Base-by-base conservation (phyloP, 345 rosid species). In the Toxicodendron radicans region DNA sequence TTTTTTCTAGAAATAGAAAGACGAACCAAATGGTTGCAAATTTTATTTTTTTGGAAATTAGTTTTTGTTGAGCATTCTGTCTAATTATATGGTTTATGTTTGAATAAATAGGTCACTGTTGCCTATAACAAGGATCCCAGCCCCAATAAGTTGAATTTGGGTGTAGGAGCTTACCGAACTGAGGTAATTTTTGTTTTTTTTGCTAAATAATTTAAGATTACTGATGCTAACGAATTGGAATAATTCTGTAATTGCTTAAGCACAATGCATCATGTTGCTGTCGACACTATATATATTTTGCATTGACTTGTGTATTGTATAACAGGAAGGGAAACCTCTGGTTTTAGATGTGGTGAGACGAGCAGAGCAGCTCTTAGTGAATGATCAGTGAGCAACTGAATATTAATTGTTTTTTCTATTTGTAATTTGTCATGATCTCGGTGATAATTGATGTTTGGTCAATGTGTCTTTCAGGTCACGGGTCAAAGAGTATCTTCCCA, bases 81-180 rank as follows among this genome's bases (percentile, higher is more conserved):
- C 38, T 30, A 46, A 24, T 58, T n/a, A 35, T 58, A 9, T 72
- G 58, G 38, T 70, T 51, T 38, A 58, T 73, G 45, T 72, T 27
- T 66, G 73, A 38, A 41, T 41, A 45, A 68, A 73, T 75, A 94
- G 99, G 96, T 95, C 13, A 95, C 99, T 43, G 96, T 90, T 70
- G 98, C 99, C 30, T 95, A 83, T 67, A 95, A 95, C 88, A 91
- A 93, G 75, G 99, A 93, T 78, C 84, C 87, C 11, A 95, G 93
- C 66, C 98, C 97, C n/a, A 73, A 56, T 24, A 95, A 95, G 88
- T 75, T 95, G 68, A 95, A 93, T 83, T 79, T 95, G 79, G 98
- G 99, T 41, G 99, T 93, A 20, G 99, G 99, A 45, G 99, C 99
- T 58, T 95, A 95, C 74, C 89, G 99, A 75, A 95, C 98, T 51